Evolutionary conservation across 2,329 filamentous ascomycete species (phyloP).

Genomic region (Triangularia verruculosa): DNA sequence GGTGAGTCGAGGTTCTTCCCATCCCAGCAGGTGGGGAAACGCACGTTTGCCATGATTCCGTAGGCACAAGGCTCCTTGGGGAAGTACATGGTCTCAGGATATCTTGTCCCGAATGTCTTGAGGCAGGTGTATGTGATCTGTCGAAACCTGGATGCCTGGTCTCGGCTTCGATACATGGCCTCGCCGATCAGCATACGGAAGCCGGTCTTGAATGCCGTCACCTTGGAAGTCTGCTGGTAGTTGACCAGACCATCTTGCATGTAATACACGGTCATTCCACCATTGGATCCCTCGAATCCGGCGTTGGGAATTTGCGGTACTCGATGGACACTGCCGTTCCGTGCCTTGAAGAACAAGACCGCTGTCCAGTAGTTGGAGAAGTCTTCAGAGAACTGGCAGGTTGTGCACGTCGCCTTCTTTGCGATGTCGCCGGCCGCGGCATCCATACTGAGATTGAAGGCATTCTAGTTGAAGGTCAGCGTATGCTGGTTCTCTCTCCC

Average conservation of each 20-base stretch:
- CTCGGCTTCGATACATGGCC: slow-evolving; percentile 34
- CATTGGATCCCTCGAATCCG: slow-evolving; percentile 32
- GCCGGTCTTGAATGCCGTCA: slow-evolving; percentile 44
- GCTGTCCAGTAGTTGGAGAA: slow-evolving; percentile 33
- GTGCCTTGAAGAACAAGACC: slow-evolving; percentile 25
- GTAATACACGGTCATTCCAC: slow-evolving; percentile 38
- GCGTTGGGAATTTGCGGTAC: slow-evolving; percentile 33
- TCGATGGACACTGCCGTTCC: slow-evolving; percentile 24
- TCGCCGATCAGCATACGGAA: slow-evolving; percentile 47
- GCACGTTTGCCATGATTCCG: slow-evolving; percentile 42
- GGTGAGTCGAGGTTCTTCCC: slow-evolving; percentile 53
- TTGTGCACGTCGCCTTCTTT: slow-evolving; percentile 31
- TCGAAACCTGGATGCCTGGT: slow-evolving; percentile 37
- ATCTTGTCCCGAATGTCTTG: slow-evolving; percentile 36
- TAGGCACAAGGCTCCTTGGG: slow-evolving; percentile 35
- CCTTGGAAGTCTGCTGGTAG: slow-evolving; percentile 33
- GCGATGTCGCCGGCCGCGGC: slow-evolving; percentile 27
- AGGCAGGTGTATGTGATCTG: slow-evolving; percentile 45
- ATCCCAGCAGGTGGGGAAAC: slow-evolving; percentile 57
- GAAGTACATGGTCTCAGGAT: slow-evolving; percentile 38
- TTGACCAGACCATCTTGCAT: slow-evolving; percentile 31
- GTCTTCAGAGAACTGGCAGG: slow-evolving; percentile 36
- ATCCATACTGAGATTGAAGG: slow-evolving; percentile 41
- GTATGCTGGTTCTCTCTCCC: background rate
- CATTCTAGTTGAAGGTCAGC: slow-evolving; percentile 27